These are phyloP conservation scores for Pseudopyrenochaeta lycopersici DNA, from an alignment of 2,329 filamentous ascomycete species.

Conservation along the genomic window DNA sequence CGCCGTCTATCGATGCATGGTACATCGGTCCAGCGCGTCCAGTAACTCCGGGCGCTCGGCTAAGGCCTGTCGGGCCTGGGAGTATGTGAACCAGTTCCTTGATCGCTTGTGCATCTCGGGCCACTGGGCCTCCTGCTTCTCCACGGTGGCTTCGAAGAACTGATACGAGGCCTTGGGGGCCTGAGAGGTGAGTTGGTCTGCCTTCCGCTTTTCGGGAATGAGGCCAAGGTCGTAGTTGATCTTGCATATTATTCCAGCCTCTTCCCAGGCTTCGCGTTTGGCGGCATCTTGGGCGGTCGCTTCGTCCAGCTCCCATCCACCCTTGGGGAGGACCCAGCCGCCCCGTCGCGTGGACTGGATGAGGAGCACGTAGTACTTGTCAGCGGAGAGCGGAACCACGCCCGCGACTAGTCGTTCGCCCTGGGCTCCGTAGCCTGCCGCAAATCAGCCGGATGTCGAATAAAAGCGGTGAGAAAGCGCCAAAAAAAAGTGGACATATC, in stretches of 20 bases:
- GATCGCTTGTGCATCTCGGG: slow-evolving; percentile 92
- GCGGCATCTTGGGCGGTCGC: slow-evolving; percentile 83
- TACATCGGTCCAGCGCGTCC: slow-evolving; percentile 85
- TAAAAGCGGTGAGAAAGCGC: slow-evolving; percentile 6
- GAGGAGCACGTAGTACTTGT: slow-evolving; percentile 87
- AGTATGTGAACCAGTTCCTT: slow-evolving; percentile 88
- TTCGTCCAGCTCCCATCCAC: slow-evolving; percentile 97
- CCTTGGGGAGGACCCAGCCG: slow-evolving; percentile 97
- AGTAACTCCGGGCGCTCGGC: slow-evolving; percentile 83
- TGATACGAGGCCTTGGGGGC: slow-evolving; percentile 80
- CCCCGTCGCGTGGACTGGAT: slow-evolving; percentile 92
- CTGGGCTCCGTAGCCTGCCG: slow-evolving; percentile 84
- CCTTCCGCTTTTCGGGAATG: slow-evolving; percentile 80
- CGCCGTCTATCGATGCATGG: slow-evolving; percentile 53
- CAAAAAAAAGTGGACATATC: slow-evolving; percentile 7
- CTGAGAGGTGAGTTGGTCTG: slow-evolving; percentile 60
- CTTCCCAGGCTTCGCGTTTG: slow-evolving; percentile 94
- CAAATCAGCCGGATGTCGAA: slow-evolving; percentile 19
- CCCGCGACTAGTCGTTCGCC: slow-evolving; percentile 96
- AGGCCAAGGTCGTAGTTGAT: slow-evolving; percentile 86
- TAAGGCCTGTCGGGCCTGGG: slow-evolving; percentile 80
- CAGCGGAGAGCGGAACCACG: slow-evolving; percentile 85
- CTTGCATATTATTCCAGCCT: slow-evolving; percentile 88
- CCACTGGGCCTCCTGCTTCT: slow-evolving; percentile 86
- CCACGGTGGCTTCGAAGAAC: slow-evolving; percentile 89